Evolutionary conservation across 2,329 filamentous ascomycete genomes (phyloP).

Genomic region (Penicillium paneum): DNA sequence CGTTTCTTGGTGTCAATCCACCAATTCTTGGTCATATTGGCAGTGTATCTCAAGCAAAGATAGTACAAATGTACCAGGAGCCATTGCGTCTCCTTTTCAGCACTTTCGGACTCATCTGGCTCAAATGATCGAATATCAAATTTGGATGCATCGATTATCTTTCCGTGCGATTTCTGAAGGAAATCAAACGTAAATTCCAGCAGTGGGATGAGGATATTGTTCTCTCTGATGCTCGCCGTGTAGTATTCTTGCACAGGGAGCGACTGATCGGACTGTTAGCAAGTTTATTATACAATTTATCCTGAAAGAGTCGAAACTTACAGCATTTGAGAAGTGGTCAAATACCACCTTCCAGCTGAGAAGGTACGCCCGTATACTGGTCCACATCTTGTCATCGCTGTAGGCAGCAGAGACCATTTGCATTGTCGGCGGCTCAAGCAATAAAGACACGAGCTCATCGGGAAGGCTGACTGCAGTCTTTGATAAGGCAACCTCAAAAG

Average conservation of each 20-base stretch:
- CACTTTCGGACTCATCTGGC: conserved; percentile 58
- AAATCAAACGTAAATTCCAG: conserved; percentile 81
- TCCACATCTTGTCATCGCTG: conserved; percentile 64
- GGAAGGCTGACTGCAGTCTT: conserved; percentile 64
- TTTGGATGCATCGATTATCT: conserved; percentile 66
- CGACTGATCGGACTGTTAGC: conserved; percentile 49
- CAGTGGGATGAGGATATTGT: conserved; percentile 64
- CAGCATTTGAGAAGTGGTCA: conserved; percentile 72
- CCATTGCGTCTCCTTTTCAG: conserved; percentile 75
- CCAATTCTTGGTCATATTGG: conserved; percentile 78
- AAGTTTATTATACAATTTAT: background rate
- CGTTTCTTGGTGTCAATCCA: conserved; percentile 74
- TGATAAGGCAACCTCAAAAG: conserved; percentile 65
- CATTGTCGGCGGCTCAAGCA: conserved; percentile 72
- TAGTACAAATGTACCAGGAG: conserved; percentile 85
- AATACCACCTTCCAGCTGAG: conserved; percentile 88
- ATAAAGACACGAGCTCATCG: conserved; percentile 77
- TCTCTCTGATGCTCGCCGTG: conserved; percentile 71
- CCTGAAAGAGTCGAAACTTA: conserved; percentile 27
- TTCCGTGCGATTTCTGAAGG: conserved; percentile 72
- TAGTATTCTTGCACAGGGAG: conserved; percentile 82
- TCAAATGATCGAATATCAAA: conserved; percentile 66
- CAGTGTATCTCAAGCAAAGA: conserved; percentile 70
- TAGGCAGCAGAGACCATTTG: conserved; percentile 64
- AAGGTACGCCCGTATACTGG: conserved; percentile 72